phyloP scores from a whole-genome alignment of 768 basidiomycete species.

The Daedalea quercina region DNA sequence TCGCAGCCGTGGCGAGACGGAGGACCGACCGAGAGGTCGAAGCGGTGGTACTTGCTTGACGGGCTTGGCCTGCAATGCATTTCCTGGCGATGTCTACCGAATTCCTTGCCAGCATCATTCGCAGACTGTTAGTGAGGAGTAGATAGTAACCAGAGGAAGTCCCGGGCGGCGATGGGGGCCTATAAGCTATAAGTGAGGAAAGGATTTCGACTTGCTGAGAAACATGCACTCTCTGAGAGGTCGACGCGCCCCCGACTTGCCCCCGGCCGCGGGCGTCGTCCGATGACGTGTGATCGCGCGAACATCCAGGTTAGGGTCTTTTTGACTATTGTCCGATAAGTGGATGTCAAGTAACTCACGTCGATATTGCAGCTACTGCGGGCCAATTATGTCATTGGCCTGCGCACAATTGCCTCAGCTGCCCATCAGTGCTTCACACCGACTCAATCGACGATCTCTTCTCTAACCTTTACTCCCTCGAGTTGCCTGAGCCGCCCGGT shows the following conservation, averaged over 20 bases:
- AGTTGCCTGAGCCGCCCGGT: too few species aligned
- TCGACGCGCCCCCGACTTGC: not conserved
- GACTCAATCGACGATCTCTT: constrained; percentile 7
- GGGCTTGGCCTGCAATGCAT: not conserved
- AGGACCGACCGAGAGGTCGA: not conserved
- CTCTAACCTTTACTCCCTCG: not conserved
- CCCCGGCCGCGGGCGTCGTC: not conserved
- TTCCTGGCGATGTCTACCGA: not conserved
- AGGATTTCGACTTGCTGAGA: not conserved
- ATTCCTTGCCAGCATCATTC: not conserved
- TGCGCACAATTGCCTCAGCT: constrained; percentile 39
- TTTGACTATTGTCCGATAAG: too few species aligned
- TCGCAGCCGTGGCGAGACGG: not conserved
- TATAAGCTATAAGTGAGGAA: not conserved
- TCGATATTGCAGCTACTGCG: too few species aligned
- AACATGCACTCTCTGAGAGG: constrained; percentile 3
- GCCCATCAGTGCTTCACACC: not conserved
- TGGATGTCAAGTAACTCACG: too few species aligned
- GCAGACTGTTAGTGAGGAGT: not conserved
- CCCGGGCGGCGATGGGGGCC: not conserved
- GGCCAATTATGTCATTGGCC: too few species aligned
- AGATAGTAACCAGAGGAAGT: not conserved
- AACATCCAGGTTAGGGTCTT: not conserved
- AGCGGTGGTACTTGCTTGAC: not conserved
- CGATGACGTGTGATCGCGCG: constrained; percentile 1